Evolutionary conservation across 2,329 filamentous ascomycete genomes (phyloP).

Genomic region (Colletotrichum chlorophyti): DNA sequence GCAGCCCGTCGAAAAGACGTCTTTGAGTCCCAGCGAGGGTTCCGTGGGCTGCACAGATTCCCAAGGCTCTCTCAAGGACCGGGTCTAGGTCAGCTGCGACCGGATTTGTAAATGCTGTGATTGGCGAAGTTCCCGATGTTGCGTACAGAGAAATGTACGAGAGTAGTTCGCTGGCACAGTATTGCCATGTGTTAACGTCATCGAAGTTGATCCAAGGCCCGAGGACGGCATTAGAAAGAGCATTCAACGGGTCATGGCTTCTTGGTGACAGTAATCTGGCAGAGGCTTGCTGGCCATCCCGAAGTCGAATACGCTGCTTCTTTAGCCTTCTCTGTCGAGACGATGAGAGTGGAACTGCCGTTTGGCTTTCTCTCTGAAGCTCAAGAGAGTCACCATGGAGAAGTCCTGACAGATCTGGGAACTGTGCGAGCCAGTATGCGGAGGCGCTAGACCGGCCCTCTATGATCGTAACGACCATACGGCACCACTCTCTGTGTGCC

Average conservation of each 20-base stretch:
- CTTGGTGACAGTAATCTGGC: neutral
- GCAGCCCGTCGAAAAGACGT: neutral
- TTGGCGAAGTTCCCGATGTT: neutral
- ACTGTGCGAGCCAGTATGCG: neutral
- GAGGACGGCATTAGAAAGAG: neutral
- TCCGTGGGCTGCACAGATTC: conserved; percentile 8
- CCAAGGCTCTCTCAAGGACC: conserved; percentile 1
- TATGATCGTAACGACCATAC: neutral
- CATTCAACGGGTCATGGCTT: neutral
- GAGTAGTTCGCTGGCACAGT: conserved; percentile 14
- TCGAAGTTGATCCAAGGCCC: conserved; percentile 1
- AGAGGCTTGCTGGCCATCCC: neutral
- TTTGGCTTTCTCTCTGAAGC: neutral
- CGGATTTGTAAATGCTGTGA: neutral
- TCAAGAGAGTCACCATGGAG: neutral
- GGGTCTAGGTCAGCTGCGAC: neutral
- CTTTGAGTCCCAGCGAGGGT: neutral
- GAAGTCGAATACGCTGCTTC: neutral
- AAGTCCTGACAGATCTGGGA: neutral
- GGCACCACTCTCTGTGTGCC: too few species aligned
- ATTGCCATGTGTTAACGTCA: conserved; percentile 1
- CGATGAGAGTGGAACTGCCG: neutral
- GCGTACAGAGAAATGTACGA: conserved; percentile 14
- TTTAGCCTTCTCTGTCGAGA: neutral
- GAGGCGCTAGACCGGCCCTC: neutral